A percentile compares a stretch with the other conserved stretches of the same genome.
Evolutionary conservation across 2,329 filamentous ascomycete species (phyloP).

Genomic region (Albifimbria verrucaria): DNA sequence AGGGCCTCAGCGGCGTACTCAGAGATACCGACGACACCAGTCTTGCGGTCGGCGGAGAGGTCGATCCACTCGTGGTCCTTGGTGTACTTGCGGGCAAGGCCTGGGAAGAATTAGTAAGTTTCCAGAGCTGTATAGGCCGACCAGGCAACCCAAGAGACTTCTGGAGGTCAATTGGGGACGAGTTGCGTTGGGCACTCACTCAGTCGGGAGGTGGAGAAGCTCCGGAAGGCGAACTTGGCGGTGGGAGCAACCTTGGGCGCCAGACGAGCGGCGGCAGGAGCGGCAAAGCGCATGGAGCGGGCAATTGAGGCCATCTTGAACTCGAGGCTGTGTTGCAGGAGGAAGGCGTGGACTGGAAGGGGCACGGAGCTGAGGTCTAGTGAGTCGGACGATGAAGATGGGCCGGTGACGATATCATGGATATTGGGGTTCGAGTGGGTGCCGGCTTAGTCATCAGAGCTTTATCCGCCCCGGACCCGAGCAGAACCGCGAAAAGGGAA

Average conservation of each 20-base stretch:
- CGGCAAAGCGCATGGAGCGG: constrained; percentile 48
- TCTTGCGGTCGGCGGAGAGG: constrained; percentile 75
- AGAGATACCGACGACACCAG: constrained; percentile 80
- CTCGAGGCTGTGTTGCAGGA: constrained; percentile 7
- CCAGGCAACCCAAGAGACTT: not conserved
- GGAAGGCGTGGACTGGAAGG: not conserved
- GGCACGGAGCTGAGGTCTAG: not conserved
- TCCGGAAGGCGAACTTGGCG: constrained; percentile 40
- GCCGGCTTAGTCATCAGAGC: not conserved
- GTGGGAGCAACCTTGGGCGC: constrained; percentile 35
- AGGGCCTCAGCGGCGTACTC: constrained; percentile 88
- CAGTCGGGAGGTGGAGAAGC: constrained; percentile 37
- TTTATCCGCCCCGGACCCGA: not conserved
- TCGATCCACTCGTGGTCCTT: constrained; percentile 99
- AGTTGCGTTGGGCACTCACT: constrained; percentile 23
- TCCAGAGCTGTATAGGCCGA: not conserved
- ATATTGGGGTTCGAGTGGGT: not conserved
- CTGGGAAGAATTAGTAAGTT: constrained; percentile 32
- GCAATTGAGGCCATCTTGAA: constrained; percentile 58
- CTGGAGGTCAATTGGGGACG: constrained; percentile 4
- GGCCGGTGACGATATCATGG: not conserved
- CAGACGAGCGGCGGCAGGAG: constrained; percentile 39
- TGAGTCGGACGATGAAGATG: not conserved
- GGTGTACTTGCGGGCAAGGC: constrained; percentile 78
- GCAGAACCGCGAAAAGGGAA: not conserved